phyloP scores from a whole-genome alignment of 1,284 basidiomycete genomes.

The Bondarzewia mesenterica region DNA sequence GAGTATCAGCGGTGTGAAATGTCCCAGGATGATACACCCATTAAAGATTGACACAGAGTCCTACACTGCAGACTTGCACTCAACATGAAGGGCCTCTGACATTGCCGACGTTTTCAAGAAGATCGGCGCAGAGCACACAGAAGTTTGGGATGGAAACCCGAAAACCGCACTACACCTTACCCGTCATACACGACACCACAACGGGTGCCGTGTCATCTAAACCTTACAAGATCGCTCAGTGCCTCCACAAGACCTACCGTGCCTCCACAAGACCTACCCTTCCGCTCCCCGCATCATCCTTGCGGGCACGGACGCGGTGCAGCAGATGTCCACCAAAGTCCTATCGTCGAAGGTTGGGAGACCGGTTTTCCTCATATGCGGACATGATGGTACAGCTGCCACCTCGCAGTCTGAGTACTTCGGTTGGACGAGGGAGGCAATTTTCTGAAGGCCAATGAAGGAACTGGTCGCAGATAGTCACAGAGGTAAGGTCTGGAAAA shows the following conservation, averaged over 20 bases:
- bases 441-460: slow-evolving; percentile 9
- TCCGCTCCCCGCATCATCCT: too few species aligned
- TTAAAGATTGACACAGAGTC: too few species aligned
- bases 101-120: slow-evolving; percentile 21
- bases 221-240: slow-evolving; percentile 23
- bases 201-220: slow-evolving; percentile 20
- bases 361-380: slow-evolving; percentile 11
- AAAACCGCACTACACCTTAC: slow-evolving; percentile 16
- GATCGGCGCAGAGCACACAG: slow-evolving; percentile 20
- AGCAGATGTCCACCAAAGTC: slow-evolving; percentile 22
- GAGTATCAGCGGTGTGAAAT: too few species aligned
- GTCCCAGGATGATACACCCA: too few species aligned
- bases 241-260: slow-evolving; percentile 27
- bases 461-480: slow-evolving; percentile 27
- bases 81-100: slow-evolving; percentile 28
- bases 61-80: slow-evolving; percentile 19
- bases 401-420: slow-evolving; percentile 14
- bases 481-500: slow-evolving; percentile 12
- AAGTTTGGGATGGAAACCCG: slow-evolving; percentile 16
- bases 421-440: not conserved
- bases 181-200: slow-evolving; percentile 20
- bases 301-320: slow-evolving; percentile 19
- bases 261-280: slow-evolving; percentile 18
- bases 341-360: slow-evolving; percentile 7
- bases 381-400: slow-evolving; percentile 20